Conservation (phyloP, 495 filamentous ascomycete genomes). For the Penicillium angulare region DNA sequence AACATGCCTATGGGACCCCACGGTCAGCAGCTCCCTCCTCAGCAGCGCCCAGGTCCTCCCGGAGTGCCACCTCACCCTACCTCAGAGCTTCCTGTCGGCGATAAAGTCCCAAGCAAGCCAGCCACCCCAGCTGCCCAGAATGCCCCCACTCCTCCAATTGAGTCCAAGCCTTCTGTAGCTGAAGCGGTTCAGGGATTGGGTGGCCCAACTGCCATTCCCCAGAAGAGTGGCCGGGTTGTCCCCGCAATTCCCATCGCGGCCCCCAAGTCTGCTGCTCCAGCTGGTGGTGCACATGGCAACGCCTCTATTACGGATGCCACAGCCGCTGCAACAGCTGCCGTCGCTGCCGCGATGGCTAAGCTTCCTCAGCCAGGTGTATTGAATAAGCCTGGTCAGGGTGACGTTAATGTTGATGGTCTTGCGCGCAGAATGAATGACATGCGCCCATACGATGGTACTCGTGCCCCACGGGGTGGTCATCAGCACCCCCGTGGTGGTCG, state of each 20-base stretch:
- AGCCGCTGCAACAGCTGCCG: slow-evolving; percentile 69
- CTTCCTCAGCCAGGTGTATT: slow-evolving; percentile 52
- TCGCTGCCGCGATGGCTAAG: slow-evolving; percentile 88
- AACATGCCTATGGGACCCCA: slow-evolving; percentile 54
- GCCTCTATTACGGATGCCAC: slow-evolving; percentile 28
- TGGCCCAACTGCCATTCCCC: slow-evolving; percentile 42
- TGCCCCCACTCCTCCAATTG: slow-evolving; percentile 56
- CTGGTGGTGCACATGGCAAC: not conserved
- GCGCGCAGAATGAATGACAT: slow-evolving; percentile 86
- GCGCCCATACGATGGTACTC: slow-evolving; percentile 60
- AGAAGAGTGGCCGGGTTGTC: slow-evolving; percentile 67
- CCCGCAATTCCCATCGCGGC: slow-evolving; percentile 61
- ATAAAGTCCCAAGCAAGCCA: slow-evolving; percentile 37
- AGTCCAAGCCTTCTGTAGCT: slow-evolving; percentile 62
- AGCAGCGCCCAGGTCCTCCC: slow-evolving; percentile 39
- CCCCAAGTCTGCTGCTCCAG: slow-evolving; percentile 41
- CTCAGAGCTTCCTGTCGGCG: slow-evolving; percentile 44
- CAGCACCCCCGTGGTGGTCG: slow-evolving; percentile 52
- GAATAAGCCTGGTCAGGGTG: slow-evolving; percentile 42
- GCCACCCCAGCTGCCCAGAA: slow-evolving; percentile 40
- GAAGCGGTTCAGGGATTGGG: slow-evolving; percentile 52
- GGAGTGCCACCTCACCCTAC: slow-evolving; percentile 31
- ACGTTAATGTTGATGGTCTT: slow-evolving; percentile 68
- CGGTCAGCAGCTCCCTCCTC: slow-evolving; percentile 48
- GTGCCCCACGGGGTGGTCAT: slow-evolving; percentile 52